phyloP scores from a whole-genome alignment of 768 basidiomycete species.

The Trametes villosa region DNA sequence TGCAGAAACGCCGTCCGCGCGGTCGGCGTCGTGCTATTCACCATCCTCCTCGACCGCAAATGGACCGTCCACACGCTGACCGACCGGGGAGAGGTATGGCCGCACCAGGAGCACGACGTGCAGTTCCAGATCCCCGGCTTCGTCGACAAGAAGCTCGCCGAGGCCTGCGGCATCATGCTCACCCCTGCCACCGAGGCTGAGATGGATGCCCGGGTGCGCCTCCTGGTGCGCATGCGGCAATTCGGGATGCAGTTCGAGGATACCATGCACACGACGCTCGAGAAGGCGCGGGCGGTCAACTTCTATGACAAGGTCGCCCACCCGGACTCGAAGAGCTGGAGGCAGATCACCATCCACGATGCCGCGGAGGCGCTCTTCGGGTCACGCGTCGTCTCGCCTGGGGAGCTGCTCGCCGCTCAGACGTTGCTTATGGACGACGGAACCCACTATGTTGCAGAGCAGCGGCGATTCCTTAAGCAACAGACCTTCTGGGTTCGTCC shows the following conservation, averaged over 20 bases:
- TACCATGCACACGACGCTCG: conserved; percentile 37
- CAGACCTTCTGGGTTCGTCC: conserved; percentile 71
- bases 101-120: conserved; percentile 55
- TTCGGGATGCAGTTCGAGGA: conserved; percentile 54
- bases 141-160: conserved; percentile 48
- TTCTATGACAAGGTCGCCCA: conserved; percentile 52
- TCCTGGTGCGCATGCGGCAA: conserved; percentile 61
- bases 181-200: conserved; percentile 37
- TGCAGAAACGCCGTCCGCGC: conserved; percentile 2
- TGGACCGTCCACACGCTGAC: conserved; percentile 19
- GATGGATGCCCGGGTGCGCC: conserved; percentile 63
- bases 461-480: conserved; percentile 46
- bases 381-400: conserved; percentile 27
- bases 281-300: conserved; percentile 29
- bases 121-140: conserved; percentile 65
- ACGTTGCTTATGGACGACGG: conserved; percentile 62
- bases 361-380: conserved; percentile 45
- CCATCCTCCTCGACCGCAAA: neutral
- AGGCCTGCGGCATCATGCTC: conserved; percentile 49
- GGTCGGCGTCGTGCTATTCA: conserved; percentile 25
- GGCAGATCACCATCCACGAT: conserved; percentile 54
- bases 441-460: conserved; percentile 55
- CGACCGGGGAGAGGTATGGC: conserved; percentile 54
- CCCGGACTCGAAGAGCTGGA: conserved; percentile 55
- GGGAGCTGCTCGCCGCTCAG: conserved; percentile 59